Base-by-base conservation (phyloP, 164 flowering plant genomes). In the Stephania japonica region DNA sequence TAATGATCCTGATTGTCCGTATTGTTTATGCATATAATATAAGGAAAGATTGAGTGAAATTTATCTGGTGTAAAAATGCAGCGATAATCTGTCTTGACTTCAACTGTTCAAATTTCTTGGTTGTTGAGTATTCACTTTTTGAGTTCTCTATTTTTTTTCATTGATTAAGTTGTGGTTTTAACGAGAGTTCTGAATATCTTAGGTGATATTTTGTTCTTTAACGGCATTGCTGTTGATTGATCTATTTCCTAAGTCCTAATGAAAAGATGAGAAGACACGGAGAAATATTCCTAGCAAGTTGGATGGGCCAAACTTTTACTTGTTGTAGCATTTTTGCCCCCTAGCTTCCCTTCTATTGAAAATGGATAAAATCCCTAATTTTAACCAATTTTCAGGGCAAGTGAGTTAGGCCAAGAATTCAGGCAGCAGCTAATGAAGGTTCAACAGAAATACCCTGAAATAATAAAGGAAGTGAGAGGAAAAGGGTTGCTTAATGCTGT, bases 401-500 rank as follows among this genome's bases (percentile, higher is more conserved):
- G 79, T 71, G 62, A 85, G 77, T 68, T 90, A 84, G 99, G 99
- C 43, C 78, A 86, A 77, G 88, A 89, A 80, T 87, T 95, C 49
- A 81, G 88, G 82, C 68, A 79, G 23, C 92, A 81, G 72, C 85
- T 95, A 7, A 49, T 69, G 65, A 76, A 85, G 78, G 67, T 93
- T 76, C 94, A 90, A 78, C 80, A 85, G 76, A 81, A 79, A 78
- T 93, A 86, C 73, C 95, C 97, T 2, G 65, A 85, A 13, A 77
- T 85, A 78, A 83, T 95, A 67, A 89, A 85, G 84, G 93, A 93
- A 80, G 91, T 95, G 44, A 85, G 99, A 62, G 99, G 99, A 72
- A 93, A 82, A 79, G 99, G 98, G 26, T 80, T 95, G 79, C 92
- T 95, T 73, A 91, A 85, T 81, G 99, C 98, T 21, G 89, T 95